Percentiles rank a stretch among this genome's conserved stretches.
phyloP scores from a whole-genome alignment of 164 flowering plant genomes.

The Aristolochia californica region DNA sequence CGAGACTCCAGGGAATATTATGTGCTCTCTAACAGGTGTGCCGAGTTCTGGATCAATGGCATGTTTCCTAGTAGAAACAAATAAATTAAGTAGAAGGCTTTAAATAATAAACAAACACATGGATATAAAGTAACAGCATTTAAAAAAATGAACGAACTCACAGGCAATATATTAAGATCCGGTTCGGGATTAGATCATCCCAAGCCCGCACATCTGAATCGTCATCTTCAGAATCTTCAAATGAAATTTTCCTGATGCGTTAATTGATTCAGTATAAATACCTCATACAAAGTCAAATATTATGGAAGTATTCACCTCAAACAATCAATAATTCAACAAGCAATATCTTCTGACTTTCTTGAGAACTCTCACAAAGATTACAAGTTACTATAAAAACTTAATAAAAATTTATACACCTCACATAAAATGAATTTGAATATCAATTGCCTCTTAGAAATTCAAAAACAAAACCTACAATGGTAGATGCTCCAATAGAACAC shows the following conservation, averaged over 20 bases:
- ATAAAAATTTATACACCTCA: too few species aligned
- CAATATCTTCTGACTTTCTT: too few species aligned
- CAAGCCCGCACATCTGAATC: conserved; percentile 59
- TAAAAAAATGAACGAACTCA: conserved; percentile 22
- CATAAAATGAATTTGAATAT: too few species aligned
- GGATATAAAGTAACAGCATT: neutral
- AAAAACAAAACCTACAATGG: too few species aligned
- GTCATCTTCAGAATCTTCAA: conserved; percentile 27
- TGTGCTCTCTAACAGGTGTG: conserved; percentile 54
- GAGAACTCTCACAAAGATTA: too few species aligned
- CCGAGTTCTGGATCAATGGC: conserved; percentile 27
- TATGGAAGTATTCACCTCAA: too few species aligned
- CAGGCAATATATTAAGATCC: conserved; percentile 77
- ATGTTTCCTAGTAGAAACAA: conserved; percentile 41
- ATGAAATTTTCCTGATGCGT: conserved; percentile 36
- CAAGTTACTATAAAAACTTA: neutral
- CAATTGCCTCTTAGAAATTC: too few species aligned
- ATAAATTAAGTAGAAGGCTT: neutral
- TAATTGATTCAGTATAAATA: conserved; percentile 1
- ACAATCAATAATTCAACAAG: too few species aligned
- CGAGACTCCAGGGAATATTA: conserved; percentile 31
- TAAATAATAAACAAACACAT: too few species aligned
- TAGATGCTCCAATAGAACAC: too few species aligned
- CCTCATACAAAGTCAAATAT: too few species aligned
- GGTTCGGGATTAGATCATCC: conserved; percentile 53